Evolutionary conservation across 352 stramenopile species (phyloP), one percentile per base, ranked within the genome.

Genomic region (Phytophthora melonis): DNA sequence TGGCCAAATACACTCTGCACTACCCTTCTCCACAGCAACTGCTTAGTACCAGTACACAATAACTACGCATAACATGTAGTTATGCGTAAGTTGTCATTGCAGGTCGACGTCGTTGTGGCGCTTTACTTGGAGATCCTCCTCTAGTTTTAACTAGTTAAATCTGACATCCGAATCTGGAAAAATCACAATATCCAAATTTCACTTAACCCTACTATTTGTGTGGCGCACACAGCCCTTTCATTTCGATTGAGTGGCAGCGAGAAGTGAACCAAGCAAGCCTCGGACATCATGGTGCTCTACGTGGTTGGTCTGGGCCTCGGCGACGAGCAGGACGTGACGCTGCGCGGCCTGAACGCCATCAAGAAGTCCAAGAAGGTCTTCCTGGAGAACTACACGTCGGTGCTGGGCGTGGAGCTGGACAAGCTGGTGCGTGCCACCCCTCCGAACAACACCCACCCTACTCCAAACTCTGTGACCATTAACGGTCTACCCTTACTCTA

Each of bases 241-340:
- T 52, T 34, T 4, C 14, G 30, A 39, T 59, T 68, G 66, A 68
- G 34, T 73, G 66, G 66, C 66, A 58, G 45, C 39, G n/a, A 68
- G 25, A 50, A 8, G 14, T 19, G 13, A 27, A 27, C 23, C 23
- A 27, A 27, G 23, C 23, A 27, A 27, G 23, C 23, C 23, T 19
- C n/a, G 34, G 8, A 9, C 25, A 68, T 18, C 34, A 92, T 92
- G 84, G 84, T 99, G 59, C 88, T 99, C 1, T 99, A 98, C 78
- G 92, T 99, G 41, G 96, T 99, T 63, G 98, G 98, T 16, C 74
- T 99, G 19, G 98, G 98, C 30, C 88, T 99, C 25, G 94, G 97
- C 62, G 97, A 99, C 84, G 97, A 99, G 83, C 98, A 99, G 74
- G 98, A 99, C 83, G 98, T 99, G 59, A 99, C 98, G 16, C 86